A percentile compares a stretch with the other conserved stretches of the same genome.
Conservation (phyloP, 257 asterid genomes). For the Nicotiana tabacum region DNA sequence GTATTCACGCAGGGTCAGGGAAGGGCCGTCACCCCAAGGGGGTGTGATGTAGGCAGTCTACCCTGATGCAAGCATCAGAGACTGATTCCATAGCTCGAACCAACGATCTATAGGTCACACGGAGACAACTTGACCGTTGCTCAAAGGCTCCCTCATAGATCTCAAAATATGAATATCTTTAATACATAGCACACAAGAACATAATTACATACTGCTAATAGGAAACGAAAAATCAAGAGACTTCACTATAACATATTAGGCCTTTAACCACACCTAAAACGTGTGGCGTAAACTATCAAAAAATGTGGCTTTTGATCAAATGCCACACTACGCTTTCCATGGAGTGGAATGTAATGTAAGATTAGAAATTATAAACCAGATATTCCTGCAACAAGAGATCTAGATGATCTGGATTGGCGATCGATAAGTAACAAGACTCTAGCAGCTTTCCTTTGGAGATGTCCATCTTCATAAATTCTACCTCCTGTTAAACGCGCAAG, state of each 20-base stretch:
- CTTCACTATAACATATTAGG: not conserved
- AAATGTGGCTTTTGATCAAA: not conserved
- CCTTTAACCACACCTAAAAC: not conserved
- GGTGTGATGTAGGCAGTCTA: too few species aligned
- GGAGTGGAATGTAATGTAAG: not conserved
- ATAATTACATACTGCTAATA: not conserved
- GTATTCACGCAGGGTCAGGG: too few species aligned
- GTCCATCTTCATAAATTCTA: slow-evolving; percentile 38
- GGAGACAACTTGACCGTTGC: too few species aligned
- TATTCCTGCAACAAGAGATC: slow-evolving; percentile 30
- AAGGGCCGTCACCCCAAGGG: too few species aligned
- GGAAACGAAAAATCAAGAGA: not conserved
- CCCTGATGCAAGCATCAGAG: too few species aligned
- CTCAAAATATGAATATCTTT: not conserved
- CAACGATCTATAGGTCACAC: too few species aligned
- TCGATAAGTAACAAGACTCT: slow-evolving; percentile 46
- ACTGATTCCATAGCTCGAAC: too few species aligned
- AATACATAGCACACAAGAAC: not conserved
- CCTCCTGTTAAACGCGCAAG: slow-evolving; percentile 47
- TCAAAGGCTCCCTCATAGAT: not conserved
- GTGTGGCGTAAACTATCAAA: not conserved
- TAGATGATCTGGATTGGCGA: slow-evolving; percentile 46
- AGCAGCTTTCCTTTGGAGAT: slow-evolving; percentile 59
- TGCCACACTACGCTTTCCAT: not conserved
- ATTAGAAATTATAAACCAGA: not conserved